Evolutionary conservation across 2,329 filamentous ascomycete genomes (phyloP), one percentile per base, ranked within the genome.

Genomic region (Epichloe sibirici): DNA sequence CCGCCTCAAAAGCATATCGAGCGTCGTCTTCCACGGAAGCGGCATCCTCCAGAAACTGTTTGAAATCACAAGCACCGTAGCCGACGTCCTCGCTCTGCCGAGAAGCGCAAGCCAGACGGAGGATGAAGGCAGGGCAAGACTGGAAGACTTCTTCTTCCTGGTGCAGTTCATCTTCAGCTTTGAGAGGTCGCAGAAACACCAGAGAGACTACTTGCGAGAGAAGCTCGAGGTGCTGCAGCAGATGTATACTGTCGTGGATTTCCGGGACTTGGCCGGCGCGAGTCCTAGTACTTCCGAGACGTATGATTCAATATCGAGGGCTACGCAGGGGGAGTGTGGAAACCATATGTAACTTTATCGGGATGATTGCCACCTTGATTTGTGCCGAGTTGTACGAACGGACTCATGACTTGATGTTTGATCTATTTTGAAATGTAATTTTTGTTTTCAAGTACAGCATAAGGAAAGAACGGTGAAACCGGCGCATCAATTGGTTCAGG

Each of bases 41-140:
- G 75, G 75, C 23, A 77, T 82, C 51, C 66, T 80, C 50, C 74
- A 78, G 55, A 82, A 82, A 60, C 66, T 82, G 4, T 79, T 82
- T 52, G 78, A 82, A 58, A 78, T 82, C 55, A 76, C 77, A 0
- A 78, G 77, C 59, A 80, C 77, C 2, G 76, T 81, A 45, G 76
- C 77, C 8, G 78, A 81, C 56, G 78, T 82, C 2, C 69, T 81
- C 23, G 74, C 76, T 45, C 65, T 79, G 13, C 74, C 75, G 0
- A 68, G 71, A 6, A 69, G 69, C 0, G 69, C 71, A 0, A 55
- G 57, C 25, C 49, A 65, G 51, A 61, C 59, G 8, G 62, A 72
- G 4, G 68, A 74, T 40, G 74, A 76, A 34, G 72, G 71, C 2
- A 65, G 68, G 5, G 66, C 71, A 3, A 67, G 74, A 15, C 72